A percentile compares a stretch with the other conserved stretches of the same genome.
phyloP scores from a whole-genome alignment of 495 filamentous ascomycete genomes.

The Neurospora africana region DNA sequence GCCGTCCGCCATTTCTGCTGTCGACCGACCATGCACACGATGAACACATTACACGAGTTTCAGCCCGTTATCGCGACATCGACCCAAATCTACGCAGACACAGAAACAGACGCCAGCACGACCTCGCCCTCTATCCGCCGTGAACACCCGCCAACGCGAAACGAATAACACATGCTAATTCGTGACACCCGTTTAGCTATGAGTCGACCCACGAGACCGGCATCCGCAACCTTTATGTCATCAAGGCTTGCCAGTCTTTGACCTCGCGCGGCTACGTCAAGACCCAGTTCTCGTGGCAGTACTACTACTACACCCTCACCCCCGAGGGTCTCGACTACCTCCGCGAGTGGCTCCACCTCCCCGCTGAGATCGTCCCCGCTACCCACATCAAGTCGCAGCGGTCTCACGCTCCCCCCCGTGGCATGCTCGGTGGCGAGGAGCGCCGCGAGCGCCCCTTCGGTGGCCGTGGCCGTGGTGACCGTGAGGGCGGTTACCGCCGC shows the following conservation, averaged over 20 bases:
- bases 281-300: conserved; percentile 99
- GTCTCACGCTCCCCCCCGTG: conserved; percentile 92
- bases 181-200: conserved; percentile 16
- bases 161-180: conserved; percentile 16
- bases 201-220: conserved; percentile 29
- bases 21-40: background rate
- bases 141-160: background rate
- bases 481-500: conserved; percentile 87
- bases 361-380: conserved; percentile 97
- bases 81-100: conserved; percentile 33
- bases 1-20: background rate
- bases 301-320: conserved; percentile 99
- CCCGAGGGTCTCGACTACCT: conserved; percentile 99
- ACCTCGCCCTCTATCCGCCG: background rate
- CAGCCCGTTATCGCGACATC: conserved; percentile 61
- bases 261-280: conserved; percentile 96
- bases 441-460: conserved; percentile 58
- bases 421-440: conserved; percentile 95
- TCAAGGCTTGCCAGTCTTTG: conserved; percentile 97
- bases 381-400: conserved; percentile 99
- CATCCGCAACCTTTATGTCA: conserved; percentile 96
- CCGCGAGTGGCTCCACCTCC: conserved; percentile 99
- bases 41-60: background rate
- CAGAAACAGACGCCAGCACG: background rate
- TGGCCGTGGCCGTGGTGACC: conserved; percentile 58